Base-by-base conservation (phyloP, 371 early-diverging fungal genomes). In the Lichtheimia corymbifera region DNA sequence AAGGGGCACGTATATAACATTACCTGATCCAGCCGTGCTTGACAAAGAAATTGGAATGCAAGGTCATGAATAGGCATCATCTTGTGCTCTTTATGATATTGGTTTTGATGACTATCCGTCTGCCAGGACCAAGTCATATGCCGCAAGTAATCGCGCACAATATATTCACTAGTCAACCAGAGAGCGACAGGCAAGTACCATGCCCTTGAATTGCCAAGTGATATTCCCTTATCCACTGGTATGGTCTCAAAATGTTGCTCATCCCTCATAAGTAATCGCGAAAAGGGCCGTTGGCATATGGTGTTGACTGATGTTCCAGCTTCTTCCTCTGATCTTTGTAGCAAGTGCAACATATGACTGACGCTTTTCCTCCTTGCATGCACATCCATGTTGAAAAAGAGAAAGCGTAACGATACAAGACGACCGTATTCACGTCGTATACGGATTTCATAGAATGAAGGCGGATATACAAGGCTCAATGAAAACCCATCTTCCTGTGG, bases 51-150 rank as follows among this genome's bases (percentile, higher is more conserved):
- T 53, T 87, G 83, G 55, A 88, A 91, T 0, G 89, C 90, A 5
- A 91, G 70, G 65, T 91, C 88, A 54, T 88, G 86, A 27, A 89
- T 75, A 0, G 89, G 84, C 74, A 85, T 78, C 71, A 79, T 76
- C 30, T 75, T 74, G 20, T 80, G 73, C 13, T 86, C 75, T 56
- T 84, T 70, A 30, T 79, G 79, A 58, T 74, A 79, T n/a, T 54
- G 54, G 18, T 76, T 87, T 30, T 87, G 79, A 51, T 71, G 49
- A 27, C 84, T 77, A 42, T 75, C 72, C 1, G 80, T 80, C 22
- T 73, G 82, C 91, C 91, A 93, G 13, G 82, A 73, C 86, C 91
- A 88, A 11, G 86, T 80, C 60, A 74, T 78, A 56, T 84, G 82
- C 4, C 81, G 68, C 22, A 93, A 59, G 69, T 88, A 91, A 18